A percentile compares a stretch with the other conserved stretches of the same genome.
These are phyloP conservation scores for Aplosporella prunicola DNA, from an alignment of 2,329 filamentous ascomycete species.

Conservation along the genomic window DNA sequence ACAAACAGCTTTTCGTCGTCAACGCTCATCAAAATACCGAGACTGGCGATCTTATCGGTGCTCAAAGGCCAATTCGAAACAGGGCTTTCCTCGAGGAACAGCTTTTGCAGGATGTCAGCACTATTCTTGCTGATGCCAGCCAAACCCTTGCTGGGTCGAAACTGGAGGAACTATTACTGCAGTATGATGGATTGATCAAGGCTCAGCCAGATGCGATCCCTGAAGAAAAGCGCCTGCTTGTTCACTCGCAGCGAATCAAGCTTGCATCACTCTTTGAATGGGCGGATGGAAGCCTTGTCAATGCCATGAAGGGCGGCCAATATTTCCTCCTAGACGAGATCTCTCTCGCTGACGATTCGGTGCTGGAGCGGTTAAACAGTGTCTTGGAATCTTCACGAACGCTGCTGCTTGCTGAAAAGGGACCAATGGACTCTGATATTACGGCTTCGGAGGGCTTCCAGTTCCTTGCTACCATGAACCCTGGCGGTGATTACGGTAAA, in stretches of 20 bases:
- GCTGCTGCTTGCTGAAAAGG: conserved; percentile 88
- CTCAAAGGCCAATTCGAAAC: conserved; percentile 84
- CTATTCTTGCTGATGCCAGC: conserved; percentile 18
- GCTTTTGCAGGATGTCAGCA: conserved; percentile 52
- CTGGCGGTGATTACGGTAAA: conserved; percentile 96
- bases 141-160: neutral
- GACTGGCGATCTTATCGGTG: conserved; percentile 92
- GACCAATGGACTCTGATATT: conserved; percentile 71
- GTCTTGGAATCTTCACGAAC: conserved; percentile 83
- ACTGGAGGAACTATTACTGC: conserved; percentile 41
- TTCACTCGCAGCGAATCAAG: conserved; percentile 40
- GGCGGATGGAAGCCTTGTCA: conserved; percentile 86
- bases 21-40: conserved; percentile 99
- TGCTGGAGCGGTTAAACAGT: conserved; percentile 90
- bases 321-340: conserved; percentile 97
- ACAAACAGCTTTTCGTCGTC: conserved; percentile 72
- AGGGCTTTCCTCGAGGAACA: conserved; percentile 60
- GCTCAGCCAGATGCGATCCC: conserved; percentile 41
- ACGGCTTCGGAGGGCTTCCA: conserved; percentile 73
- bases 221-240: conserved; percentile 21
- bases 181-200: conserved; percentile 47
- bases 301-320: conserved; percentile 82
- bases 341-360: conserved; percentile 93
- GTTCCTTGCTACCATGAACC: conserved; percentile 98
- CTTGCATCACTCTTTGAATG: conserved; percentile 89